Evolutionary conservation across 192 early-diverging fungal species (phyloP).

Genomic region (Chytriomyces confervae): DNA sequence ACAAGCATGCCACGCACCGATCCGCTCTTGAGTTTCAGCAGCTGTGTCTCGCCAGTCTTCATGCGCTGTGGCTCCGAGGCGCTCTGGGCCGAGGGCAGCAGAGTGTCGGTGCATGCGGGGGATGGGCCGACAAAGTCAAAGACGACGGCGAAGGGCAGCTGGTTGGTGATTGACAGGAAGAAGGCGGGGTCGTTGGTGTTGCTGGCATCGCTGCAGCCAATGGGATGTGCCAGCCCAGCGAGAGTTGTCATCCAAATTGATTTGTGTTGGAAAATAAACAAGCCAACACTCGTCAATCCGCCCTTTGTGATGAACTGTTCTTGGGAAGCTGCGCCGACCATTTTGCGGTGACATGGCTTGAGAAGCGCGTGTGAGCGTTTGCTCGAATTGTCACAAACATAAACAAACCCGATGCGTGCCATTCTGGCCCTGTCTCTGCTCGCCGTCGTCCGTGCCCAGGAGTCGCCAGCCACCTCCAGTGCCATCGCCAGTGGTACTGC

Average conservation of each 20-base stretch:
- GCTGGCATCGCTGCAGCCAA: slow-evolving; percentile 17
- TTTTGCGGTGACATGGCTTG: too few relatives aligned
- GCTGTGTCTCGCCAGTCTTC: neutral
- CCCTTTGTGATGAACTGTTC: too few relatives aligned
- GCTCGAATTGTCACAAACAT: neutral
- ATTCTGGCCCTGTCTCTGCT: neutral
- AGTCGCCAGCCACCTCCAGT: neutral
- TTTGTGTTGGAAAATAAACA: too few relatives aligned
- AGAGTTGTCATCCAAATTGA: neutral
- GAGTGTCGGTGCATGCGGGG: slow-evolving; percentile 9
- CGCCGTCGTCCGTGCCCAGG: neutral
- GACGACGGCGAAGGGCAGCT: neutral
- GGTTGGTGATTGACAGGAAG: slow-evolving; percentile 8
- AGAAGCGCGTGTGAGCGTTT: too few relatives aligned
- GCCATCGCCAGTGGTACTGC: neutral
- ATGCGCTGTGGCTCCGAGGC: slow-evolving; percentile 12
- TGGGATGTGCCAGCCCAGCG: neutral
- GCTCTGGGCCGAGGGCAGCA: neutral
- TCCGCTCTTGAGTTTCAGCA: neutral
- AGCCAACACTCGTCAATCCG: too few relatives aligned
- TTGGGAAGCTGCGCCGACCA: too few relatives aligned
- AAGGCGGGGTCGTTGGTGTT: neutral
- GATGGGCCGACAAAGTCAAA: slow-evolving; percentile 6
- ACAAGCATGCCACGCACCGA: slow-evolving; percentile 8
- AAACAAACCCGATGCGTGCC: neutral